Evolutionary conservation across 2,329 filamentous ascomycete species (phyloP).

Genomic region (Fusarium anguioides): DNA sequence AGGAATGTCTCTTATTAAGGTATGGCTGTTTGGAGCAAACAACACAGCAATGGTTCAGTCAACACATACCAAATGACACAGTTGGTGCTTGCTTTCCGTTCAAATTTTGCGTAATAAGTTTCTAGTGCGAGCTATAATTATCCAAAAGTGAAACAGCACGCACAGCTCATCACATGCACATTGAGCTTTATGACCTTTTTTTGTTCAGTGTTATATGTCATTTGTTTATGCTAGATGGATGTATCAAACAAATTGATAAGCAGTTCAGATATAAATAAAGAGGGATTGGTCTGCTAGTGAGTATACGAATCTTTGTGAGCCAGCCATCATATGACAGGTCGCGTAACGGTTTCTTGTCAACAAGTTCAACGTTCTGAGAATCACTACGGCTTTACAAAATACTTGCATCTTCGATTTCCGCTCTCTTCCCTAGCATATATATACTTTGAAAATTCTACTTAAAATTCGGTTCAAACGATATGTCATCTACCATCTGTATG

Average conservation of each 20-base stretch:
- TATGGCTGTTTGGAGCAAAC: neutral
- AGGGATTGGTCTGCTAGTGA: neutral
- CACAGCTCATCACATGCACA: constrained; percentile 4
- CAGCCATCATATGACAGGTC: neutral
- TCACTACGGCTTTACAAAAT: neutral
- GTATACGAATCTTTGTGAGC: neutral
- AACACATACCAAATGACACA: constrained; percentile 18
- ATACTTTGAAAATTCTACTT: neutral
- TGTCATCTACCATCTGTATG: neutral
- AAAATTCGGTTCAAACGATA: neutral
- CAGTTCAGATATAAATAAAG: neutral
- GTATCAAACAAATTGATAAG: neutral
- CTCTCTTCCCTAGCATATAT: neutral
- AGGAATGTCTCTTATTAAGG: constrained; percentile 25
- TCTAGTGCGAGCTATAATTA: constrained; percentile 25
- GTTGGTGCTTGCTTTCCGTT: neutral
- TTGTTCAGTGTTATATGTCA: neutral
- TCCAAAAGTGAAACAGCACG: constrained; percentile 6
- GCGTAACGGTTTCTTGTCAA: neutral
- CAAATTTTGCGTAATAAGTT: neutral
- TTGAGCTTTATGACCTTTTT: constrained; percentile 6
- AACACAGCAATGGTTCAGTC: constrained; percentile 7
- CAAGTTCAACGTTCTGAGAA: neutral
- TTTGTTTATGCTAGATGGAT: neutral
- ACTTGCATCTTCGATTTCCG: neutral